Conservation (phyloP, 257 asterid species). For the Jacaranda copaia region DNA sequence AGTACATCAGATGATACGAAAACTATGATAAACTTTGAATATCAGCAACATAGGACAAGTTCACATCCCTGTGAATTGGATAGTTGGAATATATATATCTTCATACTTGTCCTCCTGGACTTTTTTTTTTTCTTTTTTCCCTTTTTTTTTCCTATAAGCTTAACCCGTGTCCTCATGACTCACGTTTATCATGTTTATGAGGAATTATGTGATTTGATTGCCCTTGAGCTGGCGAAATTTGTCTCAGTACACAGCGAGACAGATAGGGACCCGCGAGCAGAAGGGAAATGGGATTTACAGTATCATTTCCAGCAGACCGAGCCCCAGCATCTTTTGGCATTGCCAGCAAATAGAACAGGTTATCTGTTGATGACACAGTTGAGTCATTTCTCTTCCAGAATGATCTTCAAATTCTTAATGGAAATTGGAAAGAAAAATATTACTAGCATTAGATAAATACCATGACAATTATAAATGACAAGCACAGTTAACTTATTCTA, state of each 20-base stretch:
- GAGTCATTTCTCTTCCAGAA: conserved; percentile 36
- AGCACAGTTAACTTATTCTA: too few species aligned
- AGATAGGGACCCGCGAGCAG: conserved; percentile 24
- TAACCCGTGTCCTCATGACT: neutral
- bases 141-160: too few species aligned
- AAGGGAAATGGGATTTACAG: conserved; percentile 62
- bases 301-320: conserved; percentile 60
- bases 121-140: neutral
- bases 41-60: too few species aligned
- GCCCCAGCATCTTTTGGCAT: conserved; percentile 47
- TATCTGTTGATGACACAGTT: conserved; percentile 56
- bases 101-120: neutral
- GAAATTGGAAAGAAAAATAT: too few species aligned
- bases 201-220: conserved; percentile 72
- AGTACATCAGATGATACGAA: neutral
- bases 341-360: conserved; percentile 54
- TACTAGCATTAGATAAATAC: too few species aligned
- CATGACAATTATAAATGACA: too few species aligned
- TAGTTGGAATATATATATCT: too few species aligned
- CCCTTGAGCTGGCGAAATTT: conserved; percentile 67
- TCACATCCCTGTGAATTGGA: too few species aligned
- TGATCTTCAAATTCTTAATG: neutral
- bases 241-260: conserved; percentile 46
- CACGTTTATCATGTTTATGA: conserved; percentile 32
- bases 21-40: neutral